Conservation (phyloP, 2,329 filamentous ascomycete genomes). For the Botrytis pseudocinerea region DNA sequence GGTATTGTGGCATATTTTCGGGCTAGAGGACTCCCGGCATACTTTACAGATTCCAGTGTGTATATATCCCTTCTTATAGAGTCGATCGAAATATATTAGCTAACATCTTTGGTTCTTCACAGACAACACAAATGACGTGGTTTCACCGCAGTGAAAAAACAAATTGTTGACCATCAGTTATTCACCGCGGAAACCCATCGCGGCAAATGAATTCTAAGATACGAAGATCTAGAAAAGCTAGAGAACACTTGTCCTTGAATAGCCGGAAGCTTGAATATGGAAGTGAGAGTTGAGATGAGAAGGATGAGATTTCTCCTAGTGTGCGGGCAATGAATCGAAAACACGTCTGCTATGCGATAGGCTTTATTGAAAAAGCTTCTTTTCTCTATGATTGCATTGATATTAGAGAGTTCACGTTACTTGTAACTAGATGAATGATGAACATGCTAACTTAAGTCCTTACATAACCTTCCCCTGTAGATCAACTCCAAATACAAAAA, state of each 20-base stretch:
- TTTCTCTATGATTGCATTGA: background rate
- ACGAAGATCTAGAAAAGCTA: background rate
- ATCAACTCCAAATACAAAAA: background rate
- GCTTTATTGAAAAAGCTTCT: background rate
- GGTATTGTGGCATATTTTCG: too few relatives aligned
- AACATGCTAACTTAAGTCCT: background rate
- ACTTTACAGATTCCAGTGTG: background rate
- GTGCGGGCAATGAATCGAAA: too few relatives aligned
- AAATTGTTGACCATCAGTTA: background rate
- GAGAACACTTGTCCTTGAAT: background rate
- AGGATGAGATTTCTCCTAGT: too few relatives aligned
- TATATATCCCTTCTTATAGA: rapidly evolving
- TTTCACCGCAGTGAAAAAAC: background rate
- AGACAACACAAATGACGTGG: background rate
- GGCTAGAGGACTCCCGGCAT: background rate
- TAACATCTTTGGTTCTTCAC: too few relatives aligned
- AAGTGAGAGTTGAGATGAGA: background rate
- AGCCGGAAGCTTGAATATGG: background rate
- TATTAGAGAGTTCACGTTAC: background rate
- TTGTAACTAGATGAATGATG: background rate
- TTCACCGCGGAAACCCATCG: background rate
- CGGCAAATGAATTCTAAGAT: background rate
- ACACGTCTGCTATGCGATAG: background rate
- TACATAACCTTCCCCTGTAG: background rate
- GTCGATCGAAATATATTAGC: background rate